Conservation (phyloP, 169 alveolate genomes). For the Eimeria tenella region DNA sequence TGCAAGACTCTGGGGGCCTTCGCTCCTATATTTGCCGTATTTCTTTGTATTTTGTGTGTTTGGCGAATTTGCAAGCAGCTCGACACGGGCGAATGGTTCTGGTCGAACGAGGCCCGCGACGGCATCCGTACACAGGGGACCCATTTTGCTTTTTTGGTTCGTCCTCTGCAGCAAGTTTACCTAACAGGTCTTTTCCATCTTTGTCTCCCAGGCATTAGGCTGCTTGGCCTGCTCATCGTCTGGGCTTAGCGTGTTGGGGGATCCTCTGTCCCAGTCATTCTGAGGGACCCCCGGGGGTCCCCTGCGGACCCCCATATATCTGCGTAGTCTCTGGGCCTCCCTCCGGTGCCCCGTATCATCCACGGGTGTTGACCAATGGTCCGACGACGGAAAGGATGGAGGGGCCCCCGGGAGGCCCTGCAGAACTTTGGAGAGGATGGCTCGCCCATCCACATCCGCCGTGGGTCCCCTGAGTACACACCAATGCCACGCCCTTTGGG, state of each 20-base stretch:
- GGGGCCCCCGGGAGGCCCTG: not conserved
- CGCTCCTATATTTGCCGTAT: too few relatives aligned
- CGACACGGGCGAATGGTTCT: too few relatives aligned
- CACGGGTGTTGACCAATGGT: not conserved
- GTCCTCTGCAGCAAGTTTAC: too few relatives aligned
- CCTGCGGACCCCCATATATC: not conserved
- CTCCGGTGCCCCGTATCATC: not conserved
- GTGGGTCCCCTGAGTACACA: slow-evolving; percentile 36
- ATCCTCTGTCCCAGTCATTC: not conserved
- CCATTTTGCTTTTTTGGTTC: too few relatives aligned
- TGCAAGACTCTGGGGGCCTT: too few relatives aligned
- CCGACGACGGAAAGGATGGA: not conserved
- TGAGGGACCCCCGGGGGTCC: not conserved
- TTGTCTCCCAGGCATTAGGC: too few relatives aligned
- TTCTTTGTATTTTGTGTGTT: too few relatives aligned
- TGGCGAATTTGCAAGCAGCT: too few relatives aligned
- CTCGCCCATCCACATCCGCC: slow-evolving; percentile 5
- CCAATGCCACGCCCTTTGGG: slow-evolving; percentile 3
- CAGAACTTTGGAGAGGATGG: not conserved
- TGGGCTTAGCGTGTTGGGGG: not conserved
- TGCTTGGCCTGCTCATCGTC: too few relatives aligned
- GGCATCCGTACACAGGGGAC: too few relatives aligned
- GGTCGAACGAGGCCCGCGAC: too few relatives aligned
- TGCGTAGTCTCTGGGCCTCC: not conserved
- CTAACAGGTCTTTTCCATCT: too few relatives aligned